phyloP scores from a whole-genome alignment of 371 early-diverging fungal species.

The Circinella minor region DNA sequence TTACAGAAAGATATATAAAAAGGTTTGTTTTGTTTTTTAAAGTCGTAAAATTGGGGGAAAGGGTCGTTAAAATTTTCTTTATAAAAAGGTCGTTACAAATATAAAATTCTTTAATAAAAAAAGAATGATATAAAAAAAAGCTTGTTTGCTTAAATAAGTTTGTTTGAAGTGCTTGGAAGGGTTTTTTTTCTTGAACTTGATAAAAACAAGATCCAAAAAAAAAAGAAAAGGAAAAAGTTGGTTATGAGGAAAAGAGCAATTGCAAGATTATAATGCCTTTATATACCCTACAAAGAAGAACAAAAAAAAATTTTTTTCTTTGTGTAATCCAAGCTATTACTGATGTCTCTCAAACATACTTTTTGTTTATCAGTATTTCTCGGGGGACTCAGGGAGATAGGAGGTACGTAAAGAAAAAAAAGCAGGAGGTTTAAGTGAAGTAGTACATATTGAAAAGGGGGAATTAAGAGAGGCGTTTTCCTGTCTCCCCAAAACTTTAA shows the following conservation, averaged over 20 bases:
- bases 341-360: neutral
- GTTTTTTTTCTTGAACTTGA: slow-evolving; percentile 5
- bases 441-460: too few relatives aligned
- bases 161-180: slow-evolving; percentile 4
- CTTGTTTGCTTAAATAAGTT: neutral
- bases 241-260: slow-evolving; percentile 1
- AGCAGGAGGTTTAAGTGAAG: neutral
- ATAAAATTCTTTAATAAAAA: neutral
- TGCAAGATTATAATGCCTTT: neutral
- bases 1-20: neutral
- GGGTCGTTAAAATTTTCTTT: slow-evolving; percentile 11
- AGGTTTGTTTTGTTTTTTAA: neutral
- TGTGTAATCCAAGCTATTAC: neutral
- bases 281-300: neutral
- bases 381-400: neutral
- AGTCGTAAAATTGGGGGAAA: neutral
- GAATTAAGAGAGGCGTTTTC: neutral
- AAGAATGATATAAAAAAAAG: too few relatives aligned
- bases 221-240: neutral
- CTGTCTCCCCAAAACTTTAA: slow-evolving; percentile 11
- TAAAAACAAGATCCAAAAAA: slow-evolving; percentile 6
- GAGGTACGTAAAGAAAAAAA: neutral
- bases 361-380: neutral
- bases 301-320: neutral
- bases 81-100: neutral